Evolutionary conservation across 2,329 filamentous ascomycete species (phyloP), one percentile per base, ranked within the genome.

Genomic region (Penicillium concentricum): DNA sequence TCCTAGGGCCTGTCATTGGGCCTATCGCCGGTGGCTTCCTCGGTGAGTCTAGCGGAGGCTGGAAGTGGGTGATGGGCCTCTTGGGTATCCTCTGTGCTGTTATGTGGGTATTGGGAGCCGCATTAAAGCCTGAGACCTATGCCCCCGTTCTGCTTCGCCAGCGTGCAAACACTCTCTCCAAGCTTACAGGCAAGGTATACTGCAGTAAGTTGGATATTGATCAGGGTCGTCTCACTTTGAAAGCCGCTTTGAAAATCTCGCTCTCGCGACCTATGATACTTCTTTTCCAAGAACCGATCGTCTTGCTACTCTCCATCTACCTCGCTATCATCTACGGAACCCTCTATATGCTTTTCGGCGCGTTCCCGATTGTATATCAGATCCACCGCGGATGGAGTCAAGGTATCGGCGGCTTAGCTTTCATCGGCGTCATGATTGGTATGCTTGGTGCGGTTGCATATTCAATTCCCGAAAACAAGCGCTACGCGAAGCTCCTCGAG

Each of bases 11-110:
- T 0, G 82, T 74, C 53, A 83, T 76, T 68, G 86, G 87, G 0
- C 88, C 88, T 1, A 85, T 90, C 44, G 81, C 83, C 7, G 85
- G 85, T 60, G 87, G 87, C 2, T 91, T 90, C 69, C 74, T 89
- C 1, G 84, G 85, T 10, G 79, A 86, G 69, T 78, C 80, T 2
- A 81, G 79, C 15, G 87, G 49, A 18, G 49, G 86, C 16, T 90
- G 88, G 88, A 78, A 85, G 65, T 90, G 87, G 88, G 82, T 90
- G 22, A 79, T 84, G 69, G 85, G 84, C 1, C 72, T 89, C 47
- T 80, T 86, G 67, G 80, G 82, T 49, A 84, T 85, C 58, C 87
- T 89, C 69, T 86, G 84, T 2, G 85, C 84, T 10, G 72, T 80
- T 12, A 78, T 88, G 48, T 87, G 84, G 72, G 67, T 75, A 24